These are phyloP conservation scores for Ceratocystis colombiana DNA, from an alignment of 2,329 filamentous ascomycete species.

Conservation along the genomic window DNA sequence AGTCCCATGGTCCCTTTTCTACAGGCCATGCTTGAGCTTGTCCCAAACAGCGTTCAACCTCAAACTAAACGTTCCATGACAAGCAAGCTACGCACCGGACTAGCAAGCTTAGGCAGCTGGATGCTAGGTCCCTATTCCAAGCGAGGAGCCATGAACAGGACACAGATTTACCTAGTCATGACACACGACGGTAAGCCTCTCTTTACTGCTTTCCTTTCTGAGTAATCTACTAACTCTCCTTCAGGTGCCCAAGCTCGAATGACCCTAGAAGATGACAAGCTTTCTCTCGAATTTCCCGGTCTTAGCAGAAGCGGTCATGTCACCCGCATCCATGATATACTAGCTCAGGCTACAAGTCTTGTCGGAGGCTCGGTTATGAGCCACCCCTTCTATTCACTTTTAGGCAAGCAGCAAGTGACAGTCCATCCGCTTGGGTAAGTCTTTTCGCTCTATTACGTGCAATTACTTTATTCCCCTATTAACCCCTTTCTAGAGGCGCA, in stretches of 20 bases:
- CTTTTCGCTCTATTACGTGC: constrained; percentile 17
- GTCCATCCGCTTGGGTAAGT: constrained; percentile 55
- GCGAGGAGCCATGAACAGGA: constrained; percentile 48
- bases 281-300: constrained; percentile 49
- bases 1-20: constrained; percentile 46
- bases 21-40: constrained; percentile 46
- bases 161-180: constrained; percentile 57
- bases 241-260: constrained; percentile 49
- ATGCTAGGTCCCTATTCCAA: constrained; percentile 49
- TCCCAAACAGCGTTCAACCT: constrained; percentile 40
- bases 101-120: constrained; percentile 43
- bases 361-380: constrained; percentile 52
- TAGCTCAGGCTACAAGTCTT: constrained; percentile 45
- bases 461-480: neutral
- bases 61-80: constrained; percentile 33
- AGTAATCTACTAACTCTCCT: neutral
- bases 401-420: constrained; percentile 50
- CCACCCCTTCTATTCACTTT: constrained; percentile 47
- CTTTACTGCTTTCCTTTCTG: neutral
- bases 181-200: constrained; percentile 47
- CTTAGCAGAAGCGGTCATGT: constrained; percentile 48
- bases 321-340: constrained; percentile 41
- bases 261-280: constrained; percentile 49
- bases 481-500: constrained; percentile 40
- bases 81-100: constrained; percentile 37